Evolutionary conservation across 1,284 basidiomycete species (phyloP).

Genomic region (Irpex rosettiformis): DNA sequence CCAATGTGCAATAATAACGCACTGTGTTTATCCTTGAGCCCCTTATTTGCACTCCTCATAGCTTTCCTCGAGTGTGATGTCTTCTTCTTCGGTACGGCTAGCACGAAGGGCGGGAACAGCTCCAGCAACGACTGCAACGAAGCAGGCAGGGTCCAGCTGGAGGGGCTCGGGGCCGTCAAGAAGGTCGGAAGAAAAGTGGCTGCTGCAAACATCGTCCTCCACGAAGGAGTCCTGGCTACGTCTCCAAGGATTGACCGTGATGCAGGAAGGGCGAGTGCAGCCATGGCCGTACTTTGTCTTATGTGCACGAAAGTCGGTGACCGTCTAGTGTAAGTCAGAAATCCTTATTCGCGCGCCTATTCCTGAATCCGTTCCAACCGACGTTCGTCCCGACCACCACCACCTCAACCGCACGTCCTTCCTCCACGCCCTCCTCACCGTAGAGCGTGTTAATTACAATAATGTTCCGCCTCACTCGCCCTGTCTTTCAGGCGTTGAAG

Average conservation of each 20-base stretch:
- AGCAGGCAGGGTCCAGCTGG: constrained; percentile 45
- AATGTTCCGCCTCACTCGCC: constrained; percentile 81
- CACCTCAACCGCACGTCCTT: not conserved
- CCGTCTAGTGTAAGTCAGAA: constrained; percentile 3
- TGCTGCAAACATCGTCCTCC: constrained; percentile 28
- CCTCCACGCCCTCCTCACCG: not conserved
- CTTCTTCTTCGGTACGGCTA: constrained; percentile 95
- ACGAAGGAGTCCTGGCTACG: constrained; percentile 36
- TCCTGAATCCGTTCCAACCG: constrained; percentile 1
- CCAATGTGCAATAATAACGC: constrained; percentile 29
- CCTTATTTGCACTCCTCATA: constrained; percentile 96
- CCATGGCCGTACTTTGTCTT: constrained; percentile 32
- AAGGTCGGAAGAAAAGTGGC: constrained; percentile 27
- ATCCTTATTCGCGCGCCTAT: not conserved
- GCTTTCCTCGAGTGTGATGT: constrained; percentile 90
- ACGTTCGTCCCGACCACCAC: constrained; percentile 8
- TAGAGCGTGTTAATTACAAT: constrained; percentile 7
- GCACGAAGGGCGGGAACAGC: constrained; percentile 83
- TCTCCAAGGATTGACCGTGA: constrained; percentile 29
- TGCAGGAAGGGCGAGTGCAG: constrained; percentile 35
- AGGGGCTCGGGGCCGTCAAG: constrained; percentile 30
- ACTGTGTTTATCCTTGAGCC: constrained; percentile 93
- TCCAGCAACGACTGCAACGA: constrained; percentile 64
- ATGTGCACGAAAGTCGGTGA: not conserved
- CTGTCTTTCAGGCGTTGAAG: constrained; percentile 65